Conservation (phyloP, 2,329 filamentous ascomycete genomes). For the Neodidymelliopsis sp. region DNA sequence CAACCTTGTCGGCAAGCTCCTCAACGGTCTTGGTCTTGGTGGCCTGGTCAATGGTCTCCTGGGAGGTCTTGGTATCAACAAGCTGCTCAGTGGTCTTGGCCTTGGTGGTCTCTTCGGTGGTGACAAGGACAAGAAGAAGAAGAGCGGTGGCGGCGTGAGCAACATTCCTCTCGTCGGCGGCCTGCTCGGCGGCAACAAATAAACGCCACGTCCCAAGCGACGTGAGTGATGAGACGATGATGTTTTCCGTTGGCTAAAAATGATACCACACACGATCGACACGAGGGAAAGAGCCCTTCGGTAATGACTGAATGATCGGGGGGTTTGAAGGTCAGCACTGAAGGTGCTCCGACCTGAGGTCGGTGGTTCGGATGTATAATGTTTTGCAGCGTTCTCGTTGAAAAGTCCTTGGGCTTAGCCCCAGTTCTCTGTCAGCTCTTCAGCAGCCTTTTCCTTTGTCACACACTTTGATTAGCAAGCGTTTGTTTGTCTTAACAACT, state of each 20-base stretch:
- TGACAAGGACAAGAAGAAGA: conserved; percentile 62
- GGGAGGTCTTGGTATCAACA: conserved; percentile 77
- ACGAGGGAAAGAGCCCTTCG: conserved; percentile 25
- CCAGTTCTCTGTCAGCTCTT: conserved; percentile 16
- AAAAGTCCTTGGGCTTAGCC: conserved; percentile 17
- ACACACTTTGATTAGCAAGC: conserved; percentile 16
- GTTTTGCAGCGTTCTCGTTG: conserved; percentile 18
- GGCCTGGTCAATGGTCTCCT: conserved; percentile 81
- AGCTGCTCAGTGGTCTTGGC: conserved; percentile 77
- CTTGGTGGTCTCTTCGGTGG: conserved; percentile 64
- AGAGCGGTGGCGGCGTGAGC: conserved; percentile 48
- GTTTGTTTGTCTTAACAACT: conserved; percentile 8
- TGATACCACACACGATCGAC: conserved; percentile 23
- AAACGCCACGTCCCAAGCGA: conserved; percentile 18
- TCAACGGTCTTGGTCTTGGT: conserved; percentile 83
- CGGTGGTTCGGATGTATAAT: conserved; percentile 13
- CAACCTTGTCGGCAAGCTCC: conserved; percentile 80
- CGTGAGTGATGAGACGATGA: conserved; percentile 18
- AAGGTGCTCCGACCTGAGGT: conserved; percentile 10
- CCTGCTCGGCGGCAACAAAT: conserved; percentile 53
- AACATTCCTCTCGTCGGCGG: conserved; percentile 58
- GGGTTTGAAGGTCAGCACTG: conserved; percentile 36
- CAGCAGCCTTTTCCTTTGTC: conserved; percentile 24
- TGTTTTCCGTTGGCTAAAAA: conserved; percentile 25
- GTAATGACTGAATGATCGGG: conserved; percentile 40